phyloP scores from a whole-genome alignment of 352 stramenopile genomes.

The Phytopythium aichiense region DNA sequence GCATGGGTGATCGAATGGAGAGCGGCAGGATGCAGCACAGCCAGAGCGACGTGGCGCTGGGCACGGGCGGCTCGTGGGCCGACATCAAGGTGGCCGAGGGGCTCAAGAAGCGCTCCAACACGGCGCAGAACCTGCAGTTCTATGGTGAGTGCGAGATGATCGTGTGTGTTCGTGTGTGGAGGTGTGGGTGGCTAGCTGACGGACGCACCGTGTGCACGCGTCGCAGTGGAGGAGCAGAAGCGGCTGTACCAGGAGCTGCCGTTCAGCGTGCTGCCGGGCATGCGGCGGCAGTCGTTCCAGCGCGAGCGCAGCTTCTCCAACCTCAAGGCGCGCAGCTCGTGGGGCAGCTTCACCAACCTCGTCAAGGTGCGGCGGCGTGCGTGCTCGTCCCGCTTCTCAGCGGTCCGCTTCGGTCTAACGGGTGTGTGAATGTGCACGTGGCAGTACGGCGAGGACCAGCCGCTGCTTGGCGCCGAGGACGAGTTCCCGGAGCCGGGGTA shows the following conservation, averaged over 20 bases:
- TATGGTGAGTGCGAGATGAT: constrained; percentile 35
- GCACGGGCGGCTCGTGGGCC: constrained; percentile 56
- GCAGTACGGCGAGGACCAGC: constrained; percentile 70
- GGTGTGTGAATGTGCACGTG: not conserved
- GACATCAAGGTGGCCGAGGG: constrained; percentile 65
- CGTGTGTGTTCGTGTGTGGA: not conserved
- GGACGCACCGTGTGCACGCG: not conserved
- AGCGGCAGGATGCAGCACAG: constrained; percentile 54
- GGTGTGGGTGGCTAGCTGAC: not conserved
- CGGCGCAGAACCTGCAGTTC: constrained; percentile 72
- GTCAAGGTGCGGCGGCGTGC: constrained; percentile 16
- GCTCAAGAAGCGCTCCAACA: constrained; percentile 76
- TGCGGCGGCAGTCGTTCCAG: constrained; percentile 71
- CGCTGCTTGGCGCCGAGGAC: constrained; percentile 45
- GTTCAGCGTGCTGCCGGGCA: constrained; percentile 64
- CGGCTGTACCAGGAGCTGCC: constrained; percentile 69
- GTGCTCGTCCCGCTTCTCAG: too few relatives aligned
- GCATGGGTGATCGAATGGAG: not conserved
- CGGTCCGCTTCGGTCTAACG: not conserved
- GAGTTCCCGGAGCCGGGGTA: constrained; percentile 67
- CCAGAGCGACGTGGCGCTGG: constrained; percentile 62
- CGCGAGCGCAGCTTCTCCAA: constrained; percentile 68
- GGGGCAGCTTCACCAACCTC: constrained; percentile 52
- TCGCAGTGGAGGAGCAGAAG: constrained; percentile 64
- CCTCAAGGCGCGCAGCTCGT: constrained; percentile 55